Evolutionary conservation across 768 basidiomycete species (phyloP).

Genomic region (Agaricus sinodeliciosus): DNA sequence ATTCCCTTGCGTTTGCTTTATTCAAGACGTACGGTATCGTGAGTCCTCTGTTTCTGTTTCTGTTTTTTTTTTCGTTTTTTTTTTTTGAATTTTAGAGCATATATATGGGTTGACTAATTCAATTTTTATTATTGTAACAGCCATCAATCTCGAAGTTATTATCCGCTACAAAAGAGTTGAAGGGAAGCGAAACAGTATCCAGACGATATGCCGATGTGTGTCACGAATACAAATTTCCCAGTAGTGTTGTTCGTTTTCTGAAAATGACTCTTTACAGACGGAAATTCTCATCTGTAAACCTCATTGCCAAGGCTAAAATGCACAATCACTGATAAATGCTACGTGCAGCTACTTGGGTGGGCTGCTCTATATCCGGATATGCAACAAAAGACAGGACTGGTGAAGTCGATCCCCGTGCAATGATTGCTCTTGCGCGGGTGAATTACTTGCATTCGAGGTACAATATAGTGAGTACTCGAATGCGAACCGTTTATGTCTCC

Average conservation of each 20-base stretch:
- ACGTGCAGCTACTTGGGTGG: conserved; percentile 24
- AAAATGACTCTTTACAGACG: conserved; percentile 24
- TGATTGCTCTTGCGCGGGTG: conserved; percentile 29
- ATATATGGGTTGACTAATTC: neutral
- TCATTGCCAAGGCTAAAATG: neutral
- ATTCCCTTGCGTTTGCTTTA: conserved; percentile 39
- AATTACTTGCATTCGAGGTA: conserved; percentile 35
- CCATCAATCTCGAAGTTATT: conserved; percentile 41
- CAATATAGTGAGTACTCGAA: conserved; percentile 23
- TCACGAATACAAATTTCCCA: neutral
- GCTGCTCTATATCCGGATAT: conserved; percentile 20
- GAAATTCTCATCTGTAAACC: conserved; percentile 34
- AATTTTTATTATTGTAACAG: conserved; percentile 17
- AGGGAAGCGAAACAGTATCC: conserved; percentile 26
- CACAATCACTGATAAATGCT: neutral
- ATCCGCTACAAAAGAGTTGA: conserved; percentile 32
- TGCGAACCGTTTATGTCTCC: neutral
- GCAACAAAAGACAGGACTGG: conserved; percentile 2
- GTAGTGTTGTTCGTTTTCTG: neutral
- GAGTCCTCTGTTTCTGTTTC: conserved; percentile 12
- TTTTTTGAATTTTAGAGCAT: neutral
- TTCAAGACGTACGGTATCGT: conserved; percentile 50
- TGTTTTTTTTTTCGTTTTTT: no score
- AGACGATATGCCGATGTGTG: conserved; percentile 45
- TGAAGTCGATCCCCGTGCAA: conserved; percentile 26